phyloP scores from a whole-genome alignment of 805 yeast species.

The Metschnikowia lochheadii region DNA sequence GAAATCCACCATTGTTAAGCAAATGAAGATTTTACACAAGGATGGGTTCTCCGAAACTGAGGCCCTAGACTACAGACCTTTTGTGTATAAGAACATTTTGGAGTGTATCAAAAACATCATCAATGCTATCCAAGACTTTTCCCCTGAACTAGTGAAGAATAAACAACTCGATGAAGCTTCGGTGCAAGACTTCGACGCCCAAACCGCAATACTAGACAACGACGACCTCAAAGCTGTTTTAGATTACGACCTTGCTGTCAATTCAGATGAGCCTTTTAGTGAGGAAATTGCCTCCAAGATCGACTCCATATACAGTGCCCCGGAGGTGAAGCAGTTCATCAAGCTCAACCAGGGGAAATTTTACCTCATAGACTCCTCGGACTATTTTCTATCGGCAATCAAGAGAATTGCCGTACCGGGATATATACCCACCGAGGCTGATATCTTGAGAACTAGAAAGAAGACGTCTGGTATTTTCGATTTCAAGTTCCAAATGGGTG shows the following conservation, averaged over 20 bases:
- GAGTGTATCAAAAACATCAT: slow-evolving; percentile 73
- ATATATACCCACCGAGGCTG: slow-evolving; percentile 71
- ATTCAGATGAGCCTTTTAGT: slow-evolving; percentile 52
- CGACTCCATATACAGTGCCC: slow-evolving; percentile 49
- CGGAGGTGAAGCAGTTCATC: slow-evolving; percentile 54
- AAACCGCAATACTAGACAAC: slow-evolving; percentile 22
- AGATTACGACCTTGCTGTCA: slow-evolving; percentile 48
- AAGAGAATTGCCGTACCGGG: slow-evolving; percentile 54
- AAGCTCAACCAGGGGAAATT: slow-evolving; percentile 63
- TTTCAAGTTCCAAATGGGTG: slow-evolving; percentile 72
- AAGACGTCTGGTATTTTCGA: slow-evolving; percentile 92
- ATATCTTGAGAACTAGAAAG: slow-evolving; percentile 80
- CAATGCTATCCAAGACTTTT: slow-evolving; percentile 57
- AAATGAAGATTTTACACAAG: slow-evolving; percentile 74
- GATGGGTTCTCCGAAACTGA: slow-evolving; percentile 71
- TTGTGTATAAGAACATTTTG: slow-evolving; percentile 71
- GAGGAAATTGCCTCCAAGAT: slow-evolving; percentile 46
- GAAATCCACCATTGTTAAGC: slow-evolving; percentile 75
- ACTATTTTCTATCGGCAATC: slow-evolving; percentile 67
- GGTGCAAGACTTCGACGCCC: slow-evolving; percentile 1
- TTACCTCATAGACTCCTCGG: slow-evolving; percentile 82
- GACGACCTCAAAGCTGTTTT: slow-evolving; percentile 43
- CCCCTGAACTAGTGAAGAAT: slow-evolving; percentile 33
- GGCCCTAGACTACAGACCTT: slow-evolving; percentile 66
- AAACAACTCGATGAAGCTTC: slow-evolving; percentile 12